phyloP scores from a whole-genome alignment of 163 green algal genomes.

The Chloromonas sp. region DNA sequence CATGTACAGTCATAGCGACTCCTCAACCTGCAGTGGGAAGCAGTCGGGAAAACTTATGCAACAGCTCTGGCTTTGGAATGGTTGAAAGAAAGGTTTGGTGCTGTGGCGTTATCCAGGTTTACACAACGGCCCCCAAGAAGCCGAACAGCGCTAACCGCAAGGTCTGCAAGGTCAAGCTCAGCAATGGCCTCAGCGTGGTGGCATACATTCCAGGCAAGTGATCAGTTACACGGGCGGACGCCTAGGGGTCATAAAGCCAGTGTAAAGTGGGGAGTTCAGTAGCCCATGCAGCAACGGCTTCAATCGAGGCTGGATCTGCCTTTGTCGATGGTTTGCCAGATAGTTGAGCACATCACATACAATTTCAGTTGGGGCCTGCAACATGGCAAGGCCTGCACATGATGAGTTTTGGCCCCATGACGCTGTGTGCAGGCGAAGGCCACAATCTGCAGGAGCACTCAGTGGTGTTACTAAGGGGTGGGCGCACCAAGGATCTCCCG shows the following conservation, averaged over 20 bases:
- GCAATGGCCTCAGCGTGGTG: conserved; percentile 66
- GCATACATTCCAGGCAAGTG: conserved; percentile 73
- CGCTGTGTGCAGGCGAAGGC: conserved; percentile 42
- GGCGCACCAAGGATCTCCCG: conserved; percentile 78
- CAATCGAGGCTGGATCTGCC: too few relatives aligned
- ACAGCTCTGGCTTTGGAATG: not conserved
- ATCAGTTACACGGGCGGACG: too few relatives aligned
- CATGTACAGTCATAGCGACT: not conserved
- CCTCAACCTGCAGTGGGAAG: not conserved
- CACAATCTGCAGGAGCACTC: conserved; percentile 89
- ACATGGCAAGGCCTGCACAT: too few relatives aligned
- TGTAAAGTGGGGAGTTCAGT: too few relatives aligned
- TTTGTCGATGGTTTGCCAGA: too few relatives aligned
- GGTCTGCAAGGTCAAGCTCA: conserved; percentile 76
- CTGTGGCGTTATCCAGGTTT: conserved; percentile 48
- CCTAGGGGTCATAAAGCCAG: too few relatives aligned
- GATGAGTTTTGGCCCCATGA: too few relatives aligned
- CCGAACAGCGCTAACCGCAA: conserved; percentile 87
- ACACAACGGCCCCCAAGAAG: conserved; percentile 86
- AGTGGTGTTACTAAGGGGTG: conserved; percentile 73
- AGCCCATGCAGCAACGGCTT: too few relatives aligned
- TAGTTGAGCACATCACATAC: too few relatives aligned
- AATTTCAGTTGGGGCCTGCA: too few relatives aligned
- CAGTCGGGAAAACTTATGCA: not conserved
- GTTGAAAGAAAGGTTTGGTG: not conserved